Percentiles rank a stretch among this genome's conserved stretches.
Conservation (phyloP, 2,329 filamentous ascomycete species). For the Fusarium tricinctum region DNA sequence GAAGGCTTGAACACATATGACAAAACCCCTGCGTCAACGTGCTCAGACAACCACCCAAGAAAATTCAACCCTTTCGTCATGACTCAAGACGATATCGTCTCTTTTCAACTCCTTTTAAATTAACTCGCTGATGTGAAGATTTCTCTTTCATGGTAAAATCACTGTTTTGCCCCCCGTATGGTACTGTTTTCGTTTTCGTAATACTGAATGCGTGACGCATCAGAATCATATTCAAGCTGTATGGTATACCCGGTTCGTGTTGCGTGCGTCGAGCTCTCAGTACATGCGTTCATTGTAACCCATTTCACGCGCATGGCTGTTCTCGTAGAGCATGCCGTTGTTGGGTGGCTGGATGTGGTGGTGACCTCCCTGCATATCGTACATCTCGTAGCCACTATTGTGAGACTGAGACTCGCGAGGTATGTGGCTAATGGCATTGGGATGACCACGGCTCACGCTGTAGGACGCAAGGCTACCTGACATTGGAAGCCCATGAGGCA, state of each 20-base stretch:
- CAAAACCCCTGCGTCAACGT: conserved; percentile 38
- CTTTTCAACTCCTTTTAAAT: conserved; percentile 40
- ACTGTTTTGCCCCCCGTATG: conserved; percentile 42
- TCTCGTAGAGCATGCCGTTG: conserved; percentile 60
- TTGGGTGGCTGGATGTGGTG: conserved; percentile 41
- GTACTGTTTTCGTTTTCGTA: conserved; percentile 41
- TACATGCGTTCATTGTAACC: conserved; percentile 62
- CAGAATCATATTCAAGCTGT: conserved; percentile 20
- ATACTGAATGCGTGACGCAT: conserved; percentile 20
- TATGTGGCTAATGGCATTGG: conserved; percentile 48
- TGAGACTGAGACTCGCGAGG: conserved; percentile 54
- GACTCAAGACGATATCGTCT: conserved; percentile 19
- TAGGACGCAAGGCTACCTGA: conserved; percentile 52
- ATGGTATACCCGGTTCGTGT: conserved; percentile 18
- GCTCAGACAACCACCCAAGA: conserved; percentile 47
- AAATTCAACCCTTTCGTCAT: conserved; percentile 29
- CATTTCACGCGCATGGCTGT: conserved; percentile 59
- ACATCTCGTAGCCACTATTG: conserved; percentile 59
- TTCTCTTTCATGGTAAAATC: conserved; percentile 33
- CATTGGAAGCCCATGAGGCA: conserved; percentile 50
- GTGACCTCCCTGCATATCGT: conserved; percentile 60
- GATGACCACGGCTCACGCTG: conserved; percentile 51
- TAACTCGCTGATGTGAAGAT: conserved; percentile 31
- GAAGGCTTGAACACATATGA: conserved; percentile 22
- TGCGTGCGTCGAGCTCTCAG: conserved; percentile 45